Evolutionary conservation across 805 yeast species (phyloP).

Genomic region (Cyberlindnera suaveolens): DNA sequence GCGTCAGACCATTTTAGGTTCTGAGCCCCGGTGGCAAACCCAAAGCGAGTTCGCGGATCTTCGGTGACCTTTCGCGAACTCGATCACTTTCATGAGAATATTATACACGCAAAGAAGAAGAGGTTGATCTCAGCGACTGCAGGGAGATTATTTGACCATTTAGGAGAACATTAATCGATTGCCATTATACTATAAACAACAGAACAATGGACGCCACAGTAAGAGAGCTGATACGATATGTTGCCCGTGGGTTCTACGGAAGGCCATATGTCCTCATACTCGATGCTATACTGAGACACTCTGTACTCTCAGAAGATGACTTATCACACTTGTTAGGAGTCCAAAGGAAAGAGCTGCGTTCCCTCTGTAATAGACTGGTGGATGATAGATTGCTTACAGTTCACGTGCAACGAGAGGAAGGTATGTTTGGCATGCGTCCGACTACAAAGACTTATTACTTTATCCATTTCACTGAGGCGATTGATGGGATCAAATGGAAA

Average conservation of each 20-base stretch:
- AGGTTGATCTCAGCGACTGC: too few species aligned
- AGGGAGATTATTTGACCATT: too few species aligned
- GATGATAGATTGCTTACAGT: conserved; percentile 77
- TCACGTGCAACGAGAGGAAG: conserved; percentile 68
- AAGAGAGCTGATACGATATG: conserved; percentile 57
- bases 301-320: conserved; percentile 91
- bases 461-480: conserved; percentile 86
- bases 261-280: conserved; percentile 75
- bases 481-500: conserved; percentile 95
- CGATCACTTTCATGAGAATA: too few species aligned
- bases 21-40: too few species aligned
- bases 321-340: conserved; percentile 73
- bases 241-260: conserved; percentile 81
- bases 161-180: too few species aligned
- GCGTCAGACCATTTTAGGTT: too few species aligned
- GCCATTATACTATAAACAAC: too few species aligned
- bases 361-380: conserved; percentile 70
- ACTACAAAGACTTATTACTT: conserved; percentile 76
- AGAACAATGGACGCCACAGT: conserved; percentile 33
- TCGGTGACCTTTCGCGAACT: too few species aligned
- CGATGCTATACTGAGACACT: conserved; percentile 83
- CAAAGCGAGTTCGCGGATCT: too few species aligned
- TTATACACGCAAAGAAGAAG: too few species aligned
- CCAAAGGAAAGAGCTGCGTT: conserved; percentile 79
- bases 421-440: conserved; percentile 50